Percentiles rank a stretch among this genome's conserved stretches.
Evolutionary conservation across 176 grass and related monocot species (phyloP).

Genomic region (Olyra latifolia): DNA sequence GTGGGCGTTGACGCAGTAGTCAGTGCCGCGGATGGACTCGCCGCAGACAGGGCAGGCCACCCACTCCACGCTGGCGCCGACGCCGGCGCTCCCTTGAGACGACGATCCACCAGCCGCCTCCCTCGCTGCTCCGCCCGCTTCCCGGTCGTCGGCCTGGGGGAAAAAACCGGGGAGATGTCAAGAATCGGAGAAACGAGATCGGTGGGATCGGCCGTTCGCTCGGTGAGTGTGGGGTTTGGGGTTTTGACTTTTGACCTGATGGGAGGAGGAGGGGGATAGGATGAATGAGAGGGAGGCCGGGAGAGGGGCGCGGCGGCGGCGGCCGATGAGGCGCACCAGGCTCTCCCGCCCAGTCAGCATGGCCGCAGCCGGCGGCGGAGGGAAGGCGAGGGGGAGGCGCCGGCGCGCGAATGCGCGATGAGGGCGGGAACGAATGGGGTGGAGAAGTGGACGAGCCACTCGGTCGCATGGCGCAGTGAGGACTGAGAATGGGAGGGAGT

Average conservation of each 20-base stretch:
- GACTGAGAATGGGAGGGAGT: too few relatives aligned
- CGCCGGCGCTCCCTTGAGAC: not conserved
- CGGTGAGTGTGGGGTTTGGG: not conserved
- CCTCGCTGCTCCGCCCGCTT: not conserved
- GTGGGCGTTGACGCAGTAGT: slow-evolving; percentile 71
- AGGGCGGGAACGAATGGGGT: not conserved
- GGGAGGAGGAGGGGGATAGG: slow-evolving; percentile 21
- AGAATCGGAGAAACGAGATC: not conserved
- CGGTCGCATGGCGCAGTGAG: not conserved
- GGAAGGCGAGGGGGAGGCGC: not conserved
- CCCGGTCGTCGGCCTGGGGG: slow-evolving; percentile 5
- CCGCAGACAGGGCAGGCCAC: slow-evolving; percentile 80
- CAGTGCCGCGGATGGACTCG: slow-evolving; percentile 59
- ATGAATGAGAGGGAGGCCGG: slow-evolving; percentile 28
- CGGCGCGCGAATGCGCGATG: slow-evolving; percentile 22
- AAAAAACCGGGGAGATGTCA: not conserved
- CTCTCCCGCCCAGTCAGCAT: slow-evolving; percentile 72
- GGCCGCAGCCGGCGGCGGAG: not conserved
- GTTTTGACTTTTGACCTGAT: slow-evolving; percentile 31
- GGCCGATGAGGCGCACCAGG: slow-evolving; percentile 70
- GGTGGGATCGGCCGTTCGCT: not conserved
- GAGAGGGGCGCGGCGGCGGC: slow-evolving; percentile 57
- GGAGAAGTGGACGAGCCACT: not conserved
- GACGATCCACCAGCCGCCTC: not conserved
- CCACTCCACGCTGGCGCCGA: slow-evolving; percentile 38